These are phyloP conservation scores for Cercospora beticola DNA, from an alignment of 2,329 filamentous ascomycete genomes.

Conservation along the genomic window DNA sequence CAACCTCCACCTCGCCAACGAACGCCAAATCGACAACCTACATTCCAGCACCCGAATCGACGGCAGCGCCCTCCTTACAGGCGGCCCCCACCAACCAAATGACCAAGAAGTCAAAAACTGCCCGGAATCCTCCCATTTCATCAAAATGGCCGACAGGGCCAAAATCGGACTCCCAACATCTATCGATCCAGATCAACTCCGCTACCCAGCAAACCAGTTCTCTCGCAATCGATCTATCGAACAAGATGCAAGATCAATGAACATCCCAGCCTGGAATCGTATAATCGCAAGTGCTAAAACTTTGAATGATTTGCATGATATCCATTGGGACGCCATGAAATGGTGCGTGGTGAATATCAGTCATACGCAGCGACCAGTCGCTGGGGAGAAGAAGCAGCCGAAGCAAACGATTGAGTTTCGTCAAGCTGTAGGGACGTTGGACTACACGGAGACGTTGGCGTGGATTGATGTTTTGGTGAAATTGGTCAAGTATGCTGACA, in stretches of 20 bases:
- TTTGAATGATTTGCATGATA: not conserved
- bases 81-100: not conserved
- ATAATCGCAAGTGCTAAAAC: not conserved
- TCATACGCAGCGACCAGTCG: not conserved
- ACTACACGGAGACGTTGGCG: not conserved
- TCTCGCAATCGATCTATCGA: not conserved
- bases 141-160: not conserved
- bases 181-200: not conserved
- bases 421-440: not conserved
- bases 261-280: not conserved
- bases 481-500: not conserved
- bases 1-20: slow-evolving; percentile 32
- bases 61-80: slow-evolving; percentile 11
- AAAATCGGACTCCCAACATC: not conserved
- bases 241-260: not conserved
- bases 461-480: slow-evolving; percentile 4
- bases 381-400: not conserved
- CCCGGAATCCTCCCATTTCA: not conserved
- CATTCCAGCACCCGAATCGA: slow-evolving; percentile 28
- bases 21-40: slow-evolving; percentile 31
- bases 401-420: slow-evolving; percentile 1
- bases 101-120: not conserved
- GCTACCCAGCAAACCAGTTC: not conserved
- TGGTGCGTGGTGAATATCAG: not conserved
- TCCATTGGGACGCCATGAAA: not conserved